Conservation (phyloP, 352 stramenopile species). For the Discostella stelligera region DNA sequence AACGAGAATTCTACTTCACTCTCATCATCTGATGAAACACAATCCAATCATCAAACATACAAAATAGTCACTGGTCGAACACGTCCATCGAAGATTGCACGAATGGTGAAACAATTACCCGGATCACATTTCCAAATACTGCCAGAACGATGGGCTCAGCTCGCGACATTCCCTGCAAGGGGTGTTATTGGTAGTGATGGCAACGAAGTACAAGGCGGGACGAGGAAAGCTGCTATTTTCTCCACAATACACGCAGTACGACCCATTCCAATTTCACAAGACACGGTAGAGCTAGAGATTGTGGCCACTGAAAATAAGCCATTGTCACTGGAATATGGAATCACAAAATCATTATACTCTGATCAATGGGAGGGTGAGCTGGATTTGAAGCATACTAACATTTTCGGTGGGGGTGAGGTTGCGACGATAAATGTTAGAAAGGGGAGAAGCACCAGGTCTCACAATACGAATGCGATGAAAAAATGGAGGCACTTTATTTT, state of each 20-base stretch:
- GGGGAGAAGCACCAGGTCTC: constrained; percentile 30
- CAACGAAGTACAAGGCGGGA: neutral
- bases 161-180: constrained; percentile 29
- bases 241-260: constrained; percentile 47
- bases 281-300: constrained; percentile 70
- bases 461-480: neutral
- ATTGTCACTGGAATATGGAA: constrained; percentile 73
- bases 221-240: constrained; percentile 40
- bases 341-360: constrained; percentile 77
- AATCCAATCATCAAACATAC: constrained; percentile 25
- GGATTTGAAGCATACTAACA: constrained; percentile 76
- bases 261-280: constrained; percentile 33
- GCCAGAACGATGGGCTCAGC: constrained; percentile 31
- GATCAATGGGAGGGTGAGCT: constrained; percentile 78
- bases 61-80: constrained; percentile 37
- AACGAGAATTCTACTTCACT: constrained; percentile 22
- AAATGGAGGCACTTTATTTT: constrained; percentile 41
- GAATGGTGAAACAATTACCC: constrained; percentile 39
- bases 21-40: constrained; percentile 7
- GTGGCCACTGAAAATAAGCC: constrained; percentile 64
- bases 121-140: constrained; percentile 47
- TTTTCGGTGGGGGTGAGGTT: constrained; percentile 74
- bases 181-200: constrained; percentile 7
- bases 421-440: constrained; percentile 61
- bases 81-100: constrained; percentile 36